Percentiles rank a stretch among this genome's conserved stretches.
phyloP scores from a whole-genome alignment of 768 basidiomycete species.

The Hygrophorus pudorinus region DNA sequence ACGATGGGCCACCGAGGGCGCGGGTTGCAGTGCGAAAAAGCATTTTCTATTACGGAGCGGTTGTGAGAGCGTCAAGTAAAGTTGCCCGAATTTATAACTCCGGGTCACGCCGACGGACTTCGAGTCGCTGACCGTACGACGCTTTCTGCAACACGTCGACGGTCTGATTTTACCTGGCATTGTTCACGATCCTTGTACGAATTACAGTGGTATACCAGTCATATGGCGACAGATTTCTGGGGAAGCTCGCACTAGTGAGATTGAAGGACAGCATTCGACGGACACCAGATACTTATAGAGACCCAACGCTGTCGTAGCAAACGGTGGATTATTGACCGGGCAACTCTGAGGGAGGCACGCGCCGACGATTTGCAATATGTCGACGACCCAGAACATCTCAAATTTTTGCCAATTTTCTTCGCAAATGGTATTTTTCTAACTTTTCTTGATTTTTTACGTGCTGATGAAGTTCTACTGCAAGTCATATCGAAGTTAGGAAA shows the following conservation, averaged over 20 bases:
- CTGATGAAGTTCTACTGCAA: slow-evolving; percentile 18
- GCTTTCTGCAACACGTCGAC: too few relatives aligned
- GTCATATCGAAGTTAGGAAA: slow-evolving; percentile 84
- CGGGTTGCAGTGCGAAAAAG: slow-evolving; percentile 56
- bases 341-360: slow-evolving; percentile 65
- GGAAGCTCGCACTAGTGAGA: slow-evolving; percentile 80
- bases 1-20: slow-evolving; percentile 37
- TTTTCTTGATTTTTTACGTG: not conserved
- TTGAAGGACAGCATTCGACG: slow-evolving; percentile 17
- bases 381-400: slow-evolving; percentile 65
- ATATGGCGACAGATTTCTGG: slow-evolving; percentile 93
- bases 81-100: too few relatives aligned
- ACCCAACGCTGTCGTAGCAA: slow-evolving; percentile 43
- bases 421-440: slow-evolving; percentile 48
- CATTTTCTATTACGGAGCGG: slow-evolving; percentile 31
- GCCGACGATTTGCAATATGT: slow-evolving; percentile 71
- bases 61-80: too few relatives aligned
- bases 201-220: too few relatives aligned
- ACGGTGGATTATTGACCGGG: slow-evolving; percentile 84
- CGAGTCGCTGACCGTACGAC: too few relatives aligned
- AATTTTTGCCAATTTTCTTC: slow-evolving; percentile 82
- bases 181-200: not conserved
- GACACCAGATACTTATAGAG: not conserved
- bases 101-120: too few relatives aligned
- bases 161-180: not conserved